Evolutionary conservation across 2,329 filamentous ascomycete genomes (phyloP).

Genomic region (Xylariaceae sp.): DNA sequence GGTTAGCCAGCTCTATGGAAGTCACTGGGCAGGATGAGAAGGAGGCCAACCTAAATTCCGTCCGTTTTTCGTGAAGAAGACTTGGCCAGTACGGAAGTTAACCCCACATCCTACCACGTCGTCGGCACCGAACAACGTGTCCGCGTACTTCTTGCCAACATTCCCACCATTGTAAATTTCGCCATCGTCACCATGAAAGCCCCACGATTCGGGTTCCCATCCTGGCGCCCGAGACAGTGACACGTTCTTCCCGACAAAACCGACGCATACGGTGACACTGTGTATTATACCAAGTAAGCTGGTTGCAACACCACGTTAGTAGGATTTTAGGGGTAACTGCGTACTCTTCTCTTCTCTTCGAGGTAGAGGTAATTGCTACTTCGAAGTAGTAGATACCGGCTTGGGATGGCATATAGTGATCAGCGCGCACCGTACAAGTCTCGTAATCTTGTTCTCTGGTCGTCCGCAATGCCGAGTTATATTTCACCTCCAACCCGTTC

Average conservation of each 20-base stretch:
- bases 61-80: conserved; percentile 67
- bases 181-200: conserved; percentile 65
- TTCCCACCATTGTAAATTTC: conserved; percentile 54
- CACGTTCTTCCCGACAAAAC: conserved; percentile 53
- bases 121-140: conserved; percentile 44
- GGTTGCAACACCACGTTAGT: neutral
- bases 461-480: conserved; percentile 41
- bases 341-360: conserved; percentile 51
- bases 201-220: conserved; percentile 65
- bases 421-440: conserved; percentile 73
- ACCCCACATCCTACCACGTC: conserved; percentile 62
- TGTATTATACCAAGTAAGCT: conserved; percentile 16
- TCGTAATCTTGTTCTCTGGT: conserved; percentile 59
- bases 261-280: conserved; percentile 58
- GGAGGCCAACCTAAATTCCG: conserved; percentile 43
- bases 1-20: neutral
- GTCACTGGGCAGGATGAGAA: neutral
- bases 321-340: conserved; percentile 21
- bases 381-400: conserved; percentile 97
- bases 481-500: conserved; percentile 68
- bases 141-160: conserved; percentile 53
- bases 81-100: conserved; percentile 58
- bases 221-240: conserved; percentile 54
- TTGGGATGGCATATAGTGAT: conserved; percentile 80
- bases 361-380: conserved; percentile 46